A percentile compares a stretch with the other conserved stretches of the same genome.
Evolutionary conservation across 2,329 filamentous ascomycete species (phyloP).

Genomic region (Trichoderma harzianum): DNA sequence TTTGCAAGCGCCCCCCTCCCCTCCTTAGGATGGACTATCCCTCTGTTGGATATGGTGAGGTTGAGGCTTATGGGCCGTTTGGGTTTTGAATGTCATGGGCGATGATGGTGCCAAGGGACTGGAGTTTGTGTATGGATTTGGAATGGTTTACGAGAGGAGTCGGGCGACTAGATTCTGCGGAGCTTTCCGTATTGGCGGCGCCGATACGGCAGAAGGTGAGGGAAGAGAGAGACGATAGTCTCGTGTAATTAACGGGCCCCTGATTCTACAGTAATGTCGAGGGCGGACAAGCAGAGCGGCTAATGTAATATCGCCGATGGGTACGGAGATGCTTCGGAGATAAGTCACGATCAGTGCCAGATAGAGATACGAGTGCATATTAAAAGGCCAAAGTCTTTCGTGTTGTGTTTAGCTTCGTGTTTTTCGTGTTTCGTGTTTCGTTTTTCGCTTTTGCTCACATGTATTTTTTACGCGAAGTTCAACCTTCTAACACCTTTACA

Average conservation of each 20-base stretch:
- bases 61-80: no score
- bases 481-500: background rate
- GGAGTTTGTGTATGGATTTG: background rate
- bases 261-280: no score
- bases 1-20: background rate
- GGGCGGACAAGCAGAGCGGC: background rate
- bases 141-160: no score
- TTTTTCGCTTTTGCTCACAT: background rate
- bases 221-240: no score
- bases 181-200: no score
- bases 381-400: background rate
- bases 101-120: no score
- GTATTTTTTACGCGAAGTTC: background rate
- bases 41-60: background rate
- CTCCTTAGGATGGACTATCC: background rate
- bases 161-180: no score
- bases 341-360: background rate
- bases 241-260: no score
- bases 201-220: no score
- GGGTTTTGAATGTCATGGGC: no score
- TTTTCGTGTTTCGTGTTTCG: background rate
- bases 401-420: background rate
- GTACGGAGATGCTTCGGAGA: background rate
- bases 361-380: no score
- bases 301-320: background rate